phyloP scores from a whole-genome alignment of 164 flowering plant species.

The Liriodendron chinense region DNA sequence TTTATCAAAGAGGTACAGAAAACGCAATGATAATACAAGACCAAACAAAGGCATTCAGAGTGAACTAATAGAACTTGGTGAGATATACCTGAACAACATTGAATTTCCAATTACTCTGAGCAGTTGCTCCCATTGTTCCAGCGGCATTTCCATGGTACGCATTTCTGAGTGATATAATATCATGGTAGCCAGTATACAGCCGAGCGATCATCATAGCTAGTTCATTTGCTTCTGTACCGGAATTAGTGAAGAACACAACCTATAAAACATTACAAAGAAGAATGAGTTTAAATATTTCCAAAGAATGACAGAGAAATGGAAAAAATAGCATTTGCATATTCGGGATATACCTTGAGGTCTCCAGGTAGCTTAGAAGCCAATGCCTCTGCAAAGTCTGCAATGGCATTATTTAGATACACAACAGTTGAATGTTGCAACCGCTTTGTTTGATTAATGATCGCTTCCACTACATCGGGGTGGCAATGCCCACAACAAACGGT shows the following conservation, averaged over 20 bases:
- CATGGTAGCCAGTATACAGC: conserved; percentile 76
- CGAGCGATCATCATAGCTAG: conserved; percentile 89
- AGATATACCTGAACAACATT: conserved; percentile 69
- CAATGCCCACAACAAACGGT: conserved; percentile 92
- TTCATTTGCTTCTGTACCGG: conserved; percentile 98
- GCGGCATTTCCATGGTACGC: conserved; percentile 92
- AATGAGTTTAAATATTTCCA: neutral
- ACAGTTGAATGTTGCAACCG: conserved; percentile 85
- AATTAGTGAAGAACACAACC: conserved; percentile 94
- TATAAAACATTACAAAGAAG: conserved; percentile 16
- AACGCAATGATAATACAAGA: neutral
- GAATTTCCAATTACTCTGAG: conserved; percentile 74
- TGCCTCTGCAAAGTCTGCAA: conserved; percentile 91
- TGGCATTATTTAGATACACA: conserved; percentile 70
- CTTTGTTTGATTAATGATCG: conserved; percentile 58
- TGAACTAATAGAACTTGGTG: neutral
- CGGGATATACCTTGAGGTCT: conserved; percentile 65
- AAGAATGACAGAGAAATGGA: neutral
- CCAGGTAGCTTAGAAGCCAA: conserved; percentile 85
- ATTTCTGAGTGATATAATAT: conserved; percentile 79
- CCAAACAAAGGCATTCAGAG: neutral
- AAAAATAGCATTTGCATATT: neutral
- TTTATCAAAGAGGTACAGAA: neutral
- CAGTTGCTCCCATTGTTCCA: conserved; percentile 94
- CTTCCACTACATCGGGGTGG: conserved; percentile 81